Base-by-base conservation (phyloP, 2,329 filamentous ascomycete species). In the Fusarium burgessii region DNA sequence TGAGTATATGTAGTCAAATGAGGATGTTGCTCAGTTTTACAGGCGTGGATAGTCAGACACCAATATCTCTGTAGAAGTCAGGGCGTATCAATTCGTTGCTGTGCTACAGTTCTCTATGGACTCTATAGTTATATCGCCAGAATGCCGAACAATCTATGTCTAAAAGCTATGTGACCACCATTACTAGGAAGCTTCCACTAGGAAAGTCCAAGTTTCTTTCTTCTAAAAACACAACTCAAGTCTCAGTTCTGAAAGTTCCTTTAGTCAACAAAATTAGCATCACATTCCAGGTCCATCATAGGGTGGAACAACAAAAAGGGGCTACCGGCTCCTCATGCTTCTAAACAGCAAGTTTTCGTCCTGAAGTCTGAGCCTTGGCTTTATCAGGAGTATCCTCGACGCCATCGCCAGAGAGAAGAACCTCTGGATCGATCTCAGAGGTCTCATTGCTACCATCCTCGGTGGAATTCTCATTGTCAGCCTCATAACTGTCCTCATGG, bases 361-460 rank as follows among this genome's bases (percentile, higher is more conserved):
- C 5, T 11, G 9, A 4, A 13, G 23, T 8, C 15, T 25, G 27
- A 5, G 8, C n/a, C n/a, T 50, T 27, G 18, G 7, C 15, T n/a
- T 25, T 13, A 8, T 25, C 23, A 25, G 8, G 27, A 17, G 17
- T 20, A 15, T 33, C 20, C 9, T 36, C 12, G 9, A 20, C 20
- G 15, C 33, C 27, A n/a, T 59, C 43, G 6, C 38, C 43, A 11
- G 42, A 60, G 17, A 65, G 55, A 3, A 51, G 29, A 12, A 65
- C 65, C 14, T 59, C 41, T 5, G 58, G 58, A 18, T 71, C 59
- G 14, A 67, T 18, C 5, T 51, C 35, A 7, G 38, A 40, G 35
- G n/a, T 41, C n/a, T 57, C 25, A 11, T 29, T n/a, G n/a, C 11
- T 13, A 17, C 18, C 35, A 10, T n/a, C 15, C 29, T 32, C 32